Evolutionary conservation across 2,329 filamentous ascomycete genomes (phyloP).

Genomic region (Daldinia sp.): DNA sequence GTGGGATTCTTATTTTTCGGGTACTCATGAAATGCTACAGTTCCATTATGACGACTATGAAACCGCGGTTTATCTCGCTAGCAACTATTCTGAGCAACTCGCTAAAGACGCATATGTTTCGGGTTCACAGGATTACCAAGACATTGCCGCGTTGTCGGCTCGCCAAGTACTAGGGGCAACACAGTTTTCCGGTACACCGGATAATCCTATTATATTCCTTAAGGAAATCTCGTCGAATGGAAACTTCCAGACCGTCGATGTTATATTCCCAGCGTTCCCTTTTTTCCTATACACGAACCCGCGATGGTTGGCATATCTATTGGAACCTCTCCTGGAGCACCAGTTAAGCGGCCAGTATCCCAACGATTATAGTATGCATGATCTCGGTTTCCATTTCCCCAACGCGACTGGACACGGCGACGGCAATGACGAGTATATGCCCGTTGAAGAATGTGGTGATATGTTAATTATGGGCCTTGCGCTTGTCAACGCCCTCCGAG

Average conservation of each 20-base stretch:
- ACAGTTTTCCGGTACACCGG: conserved; percentile 75
- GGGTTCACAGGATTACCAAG: conserved; percentile 77
- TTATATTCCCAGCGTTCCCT: conserved; percentile 86
- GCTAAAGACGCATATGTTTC: conserved; percentile 76
- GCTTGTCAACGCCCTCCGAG: conserved; percentile 76
- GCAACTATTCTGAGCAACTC: conserved; percentile 77
- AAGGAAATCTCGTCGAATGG: conserved; percentile 89
- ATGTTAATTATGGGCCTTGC: conserved; percentile 83
- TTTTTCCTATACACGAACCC: conserved; percentile 90
- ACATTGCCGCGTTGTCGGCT: conserved; percentile 79
- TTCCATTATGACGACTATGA: conserved; percentile 81
- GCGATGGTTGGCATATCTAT: conserved; percentile 78
- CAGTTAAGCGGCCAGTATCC: conserved; percentile 85
- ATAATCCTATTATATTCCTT: conserved; percentile 77
- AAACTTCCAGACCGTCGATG: conserved; percentile 85
- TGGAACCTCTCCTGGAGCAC: conserved; percentile 83
- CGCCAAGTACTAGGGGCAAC: conserved; percentile 83
- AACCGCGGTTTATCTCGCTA: conserved; percentile 68
- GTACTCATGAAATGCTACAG: conserved; percentile 68
- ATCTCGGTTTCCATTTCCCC: conserved; percentile 75
- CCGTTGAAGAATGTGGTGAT: conserved; percentile 76
- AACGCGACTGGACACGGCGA: conserved; percentile 78
- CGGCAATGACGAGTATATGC: conserved; percentile 77
- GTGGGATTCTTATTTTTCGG: conserved; percentile 78
- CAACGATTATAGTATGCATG: conserved; percentile 82